phyloP scores from a whole-genome alignment of 2,329 filamentous ascomycete genomes.

The Aspergillus hiratsukae region DNA sequence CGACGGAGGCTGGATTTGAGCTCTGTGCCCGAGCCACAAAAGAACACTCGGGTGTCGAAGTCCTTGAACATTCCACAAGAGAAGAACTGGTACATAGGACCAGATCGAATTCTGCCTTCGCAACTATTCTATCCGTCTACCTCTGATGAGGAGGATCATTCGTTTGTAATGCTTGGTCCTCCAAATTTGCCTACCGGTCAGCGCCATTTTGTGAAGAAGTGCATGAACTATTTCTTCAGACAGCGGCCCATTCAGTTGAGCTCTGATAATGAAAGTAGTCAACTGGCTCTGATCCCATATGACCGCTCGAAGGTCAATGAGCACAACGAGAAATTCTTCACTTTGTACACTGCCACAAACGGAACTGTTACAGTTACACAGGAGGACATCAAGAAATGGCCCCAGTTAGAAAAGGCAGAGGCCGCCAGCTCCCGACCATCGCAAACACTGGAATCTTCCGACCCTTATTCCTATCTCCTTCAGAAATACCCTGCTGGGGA shows the following conservation, averaged over 20 bases:
- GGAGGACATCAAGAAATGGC: constrained; percentile 26
- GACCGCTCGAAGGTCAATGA: constrained; percentile 9
- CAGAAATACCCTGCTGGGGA: constrained; percentile 40
- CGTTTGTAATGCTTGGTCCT: constrained; percentile 19
- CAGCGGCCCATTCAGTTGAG: constrained; percentile 21
- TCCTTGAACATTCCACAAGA: not conserved
- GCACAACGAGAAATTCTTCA: constrained; percentile 20
- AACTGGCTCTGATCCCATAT: constrained; percentile 29
- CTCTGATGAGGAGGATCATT: constrained; percentile 22
- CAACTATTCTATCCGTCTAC: constrained; percentile 42
- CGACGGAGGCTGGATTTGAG: constrained; percentile 24
- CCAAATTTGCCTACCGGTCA: constrained; percentile 21
- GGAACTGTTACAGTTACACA: constrained; percentile 21
- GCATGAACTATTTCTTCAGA: constrained; percentile 23
- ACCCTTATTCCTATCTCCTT: constrained; percentile 33
- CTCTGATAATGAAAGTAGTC: constrained; percentile 13
- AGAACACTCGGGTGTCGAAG: not conserved
- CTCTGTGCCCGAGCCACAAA: not conserved
- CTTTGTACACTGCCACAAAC: constrained; percentile 24
- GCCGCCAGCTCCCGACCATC: not conserved
- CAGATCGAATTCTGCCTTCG: constrained; percentile 32
- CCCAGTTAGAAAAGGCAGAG: constrained; percentile 16
- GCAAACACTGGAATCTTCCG: constrained; percentile 3
- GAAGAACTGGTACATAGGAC: constrained; percentile 36
- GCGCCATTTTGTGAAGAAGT: constrained; percentile 28